Percentiles rank a stretch among this genome's conserved stretches.
phyloP scores from a whole-genome alignment of 2,329 filamentous ascomycete species.

The Aquanectria penicillioides region DNA sequence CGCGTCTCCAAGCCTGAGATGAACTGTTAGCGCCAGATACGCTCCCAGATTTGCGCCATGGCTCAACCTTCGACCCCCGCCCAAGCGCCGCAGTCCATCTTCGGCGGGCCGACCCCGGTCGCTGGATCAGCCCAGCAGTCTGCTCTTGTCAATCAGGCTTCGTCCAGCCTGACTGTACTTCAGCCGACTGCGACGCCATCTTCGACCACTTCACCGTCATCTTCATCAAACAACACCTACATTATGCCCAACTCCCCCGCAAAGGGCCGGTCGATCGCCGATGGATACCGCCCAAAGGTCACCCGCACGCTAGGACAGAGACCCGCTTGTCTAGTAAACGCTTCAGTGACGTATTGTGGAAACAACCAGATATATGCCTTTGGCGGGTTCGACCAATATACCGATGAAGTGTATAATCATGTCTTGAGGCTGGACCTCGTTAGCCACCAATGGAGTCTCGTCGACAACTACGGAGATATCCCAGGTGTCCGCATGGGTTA shows the following conservation, averaged over 20 bases:
- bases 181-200: slow-evolving; percentile 37
- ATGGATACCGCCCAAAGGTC: slow-evolving; percentile 86
- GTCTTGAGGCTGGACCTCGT: slow-evolving; percentile 88
- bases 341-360: slow-evolving; percentile 97
- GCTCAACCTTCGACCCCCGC: slow-evolving; percentile 57
- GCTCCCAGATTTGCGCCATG: slow-evolving; percentile 48
- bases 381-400: slow-evolving; percentile 98
- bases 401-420: slow-evolving; percentile 98
- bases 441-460: slow-evolving; percentile 91
- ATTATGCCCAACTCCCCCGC: slow-evolving; percentile 89
- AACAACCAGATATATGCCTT: slow-evolving; percentile 99
- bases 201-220: slow-evolving; percentile 40
- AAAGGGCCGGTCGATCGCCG: slow-evolving; percentile 70
- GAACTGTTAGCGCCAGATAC: slow-evolving; percentile 30
- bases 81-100: slow-evolving; percentile 56
- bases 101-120: slow-evolving; percentile 53
- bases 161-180: slow-evolving; percentile 40
- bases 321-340: slow-evolving; percentile 95
- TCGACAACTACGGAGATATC: slow-evolving; percentile 99
- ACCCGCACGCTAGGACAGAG: slow-evolving; percentile 81
- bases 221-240: slow-evolving; percentile 80
- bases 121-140: slow-evolving; percentile 38
- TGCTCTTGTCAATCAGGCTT: slow-evolving; percentile 38
- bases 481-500: slow-evolving; percentile 95
- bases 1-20: slow-evolving; percentile 27